These are phyloP conservation scores for Ceratocystis diversiconidia DNA, from an alignment of 2,329 filamentous ascomycete genomes.

Conservation along the genomic window DNA sequence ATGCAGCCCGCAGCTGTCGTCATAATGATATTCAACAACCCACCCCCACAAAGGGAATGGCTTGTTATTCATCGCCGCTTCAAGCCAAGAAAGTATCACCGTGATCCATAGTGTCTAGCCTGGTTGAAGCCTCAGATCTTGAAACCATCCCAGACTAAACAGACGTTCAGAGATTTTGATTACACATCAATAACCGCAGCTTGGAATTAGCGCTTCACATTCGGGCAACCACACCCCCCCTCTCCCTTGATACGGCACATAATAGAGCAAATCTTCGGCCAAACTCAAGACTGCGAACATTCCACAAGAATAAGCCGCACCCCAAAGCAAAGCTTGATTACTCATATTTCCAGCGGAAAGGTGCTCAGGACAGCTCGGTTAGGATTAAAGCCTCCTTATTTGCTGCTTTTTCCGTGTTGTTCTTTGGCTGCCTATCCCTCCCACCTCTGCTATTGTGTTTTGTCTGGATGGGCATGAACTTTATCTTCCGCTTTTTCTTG, in stretches of 20 bases:
- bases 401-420: not conserved
- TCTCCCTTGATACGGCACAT: not conserved
- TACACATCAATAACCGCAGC: too few relatives aligned
- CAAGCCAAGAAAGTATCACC: too few relatives aligned
- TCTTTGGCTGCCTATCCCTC: not conserved
- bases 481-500: not conserved
- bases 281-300: slow-evolving; percentile 1
- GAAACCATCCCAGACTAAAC: too few relatives aligned
- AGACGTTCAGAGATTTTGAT: too few relatives aligned
- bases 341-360: not conserved
- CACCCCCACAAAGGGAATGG: too few relatives aligned
- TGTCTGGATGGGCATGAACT: not conserved
- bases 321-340: not conserved
- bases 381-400: not conserved
- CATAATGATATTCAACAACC: too few relatives aligned
- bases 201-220: not conserved
- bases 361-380: not conserved
- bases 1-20: too few relatives aligned
- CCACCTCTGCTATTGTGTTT: not conserved
- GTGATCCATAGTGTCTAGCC: too few relatives aligned
- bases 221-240: not conserved
- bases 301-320: not conserved
- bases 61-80: too few relatives aligned
- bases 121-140: too few relatives aligned
- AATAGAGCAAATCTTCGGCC: not conserved